Evolutionary conservation across 805 yeast genomes (phyloP).

Genomic region (Candida ovalis): DNA sequence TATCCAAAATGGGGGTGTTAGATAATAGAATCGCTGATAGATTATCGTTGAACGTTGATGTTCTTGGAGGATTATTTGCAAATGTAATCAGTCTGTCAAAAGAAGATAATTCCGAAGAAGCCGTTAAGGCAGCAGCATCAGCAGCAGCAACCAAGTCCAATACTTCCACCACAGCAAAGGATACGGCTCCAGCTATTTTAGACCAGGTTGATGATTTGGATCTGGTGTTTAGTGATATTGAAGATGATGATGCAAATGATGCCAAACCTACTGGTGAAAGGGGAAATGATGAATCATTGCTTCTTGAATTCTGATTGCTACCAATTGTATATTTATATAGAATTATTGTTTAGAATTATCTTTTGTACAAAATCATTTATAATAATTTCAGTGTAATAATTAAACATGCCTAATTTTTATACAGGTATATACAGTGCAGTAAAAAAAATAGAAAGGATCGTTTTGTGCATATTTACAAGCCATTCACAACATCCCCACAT

Average conservation of each 20-base stretch:
- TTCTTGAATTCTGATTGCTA: background rate
- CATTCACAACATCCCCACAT: constrained; percentile 45
- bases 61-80: constrained; percentile 21
- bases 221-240: background rate
- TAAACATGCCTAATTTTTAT: background rate
- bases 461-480: background rate
- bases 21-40: constrained; percentile 14
- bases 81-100: constrained; percentile 3
- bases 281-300: background rate
- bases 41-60: constrained; percentile 21
- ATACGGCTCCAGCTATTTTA: background rate
- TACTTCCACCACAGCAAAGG: no score
- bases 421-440: background rate
- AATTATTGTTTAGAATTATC: background rate
- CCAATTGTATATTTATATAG: background rate
- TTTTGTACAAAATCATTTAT: no score
- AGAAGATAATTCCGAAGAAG: background rate
- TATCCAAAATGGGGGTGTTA: constrained; percentile 15
- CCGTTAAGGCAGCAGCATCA: background rate
- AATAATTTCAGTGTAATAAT: no score
- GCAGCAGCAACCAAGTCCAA: background rate
- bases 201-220: background rate
- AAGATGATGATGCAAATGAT: background rate
- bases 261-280: background rate
- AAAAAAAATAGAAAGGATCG: no score